Evolutionary conservation across 2,329 filamentous ascomycete genomes (phyloP).

Genomic region (Clonostachys sp.): DNA sequence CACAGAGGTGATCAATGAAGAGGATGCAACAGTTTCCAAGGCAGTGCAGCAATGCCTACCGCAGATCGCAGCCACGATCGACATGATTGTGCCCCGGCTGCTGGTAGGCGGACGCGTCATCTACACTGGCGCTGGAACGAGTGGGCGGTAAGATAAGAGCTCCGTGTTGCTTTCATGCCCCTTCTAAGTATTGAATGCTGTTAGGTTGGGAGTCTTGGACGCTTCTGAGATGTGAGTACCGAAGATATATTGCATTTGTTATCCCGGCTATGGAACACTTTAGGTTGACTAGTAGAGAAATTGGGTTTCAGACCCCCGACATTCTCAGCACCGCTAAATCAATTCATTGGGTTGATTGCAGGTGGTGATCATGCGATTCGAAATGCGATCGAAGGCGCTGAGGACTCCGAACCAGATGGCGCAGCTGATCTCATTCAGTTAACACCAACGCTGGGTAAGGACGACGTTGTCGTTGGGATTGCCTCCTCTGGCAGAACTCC

Average conservation of each 20-base stretch:
- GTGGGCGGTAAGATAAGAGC: constrained; percentile 24
- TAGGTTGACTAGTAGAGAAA: not conserved
- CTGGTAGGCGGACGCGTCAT: constrained; percentile 3
- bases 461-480: constrained; percentile 9
- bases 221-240: constrained; percentile 6
- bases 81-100: not conserved
- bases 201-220: constrained; percentile 4
- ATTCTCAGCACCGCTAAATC: constrained; percentile 8
- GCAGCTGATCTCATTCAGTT: constrained; percentile 4
- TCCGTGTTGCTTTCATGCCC: too few species aligned
- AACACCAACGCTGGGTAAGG: constrained; percentile 1
- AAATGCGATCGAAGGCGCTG: constrained; percentile 9
- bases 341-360: constrained; percentile 7
- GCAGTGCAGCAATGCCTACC: constrained; percentile 3
- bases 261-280: not conserved
- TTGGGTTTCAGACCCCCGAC: constrained; percentile 3
- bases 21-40: constrained; percentile 2
- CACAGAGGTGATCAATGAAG: constrained; percentile 1
- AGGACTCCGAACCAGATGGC: constrained; percentile 6
- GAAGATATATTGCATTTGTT: not conserved
- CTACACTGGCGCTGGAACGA: constrained; percentile 31
- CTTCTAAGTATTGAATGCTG: too few species aligned
- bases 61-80: constrained; percentile 3
- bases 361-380: constrained; percentile 7
- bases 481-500: constrained; percentile 10